Conservation (phyloP, 2,329 filamentous ascomycete species). For the Cladosporium sp. region DNA sequence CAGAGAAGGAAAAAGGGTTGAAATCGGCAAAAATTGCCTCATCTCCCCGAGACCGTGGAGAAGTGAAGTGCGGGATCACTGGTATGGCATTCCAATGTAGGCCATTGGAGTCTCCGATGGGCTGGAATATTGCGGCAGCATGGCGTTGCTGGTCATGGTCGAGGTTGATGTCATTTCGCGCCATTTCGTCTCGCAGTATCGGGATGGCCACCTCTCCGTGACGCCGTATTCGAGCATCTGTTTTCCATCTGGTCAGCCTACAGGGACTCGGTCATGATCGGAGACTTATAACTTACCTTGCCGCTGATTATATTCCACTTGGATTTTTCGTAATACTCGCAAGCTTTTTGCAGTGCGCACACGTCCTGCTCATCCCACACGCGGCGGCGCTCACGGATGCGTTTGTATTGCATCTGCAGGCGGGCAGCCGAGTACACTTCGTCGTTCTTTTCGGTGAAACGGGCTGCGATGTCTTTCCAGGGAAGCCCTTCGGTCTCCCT, state of each 20-base stretch:
- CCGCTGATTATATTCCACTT: slow-evolving; percentile 52
- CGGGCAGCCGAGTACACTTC: slow-evolving; percentile 49
- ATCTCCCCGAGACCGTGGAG: neutral
- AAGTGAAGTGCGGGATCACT: neutral
- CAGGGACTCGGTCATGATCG: too few relatives aligned
- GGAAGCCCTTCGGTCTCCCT: slow-evolving; percentile 51
- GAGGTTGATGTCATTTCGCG: slow-evolving; percentile 36
- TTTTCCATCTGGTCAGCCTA: slow-evolving; percentile 21
- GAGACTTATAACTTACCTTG: slow-evolving; percentile 37
- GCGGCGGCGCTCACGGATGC: slow-evolving; percentile 48
- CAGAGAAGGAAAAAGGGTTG: neutral
- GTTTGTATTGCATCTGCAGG: slow-evolving; percentile 53
- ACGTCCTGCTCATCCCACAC: slow-evolving; percentile 50
- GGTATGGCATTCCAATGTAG: slow-evolving; percentile 25
- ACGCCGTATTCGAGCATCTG: slow-evolving; percentile 52
- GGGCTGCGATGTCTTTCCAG: slow-evolving; percentile 52
- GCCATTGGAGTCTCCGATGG: slow-evolving; percentile 21
- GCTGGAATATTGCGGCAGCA: slow-evolving; percentile 24
- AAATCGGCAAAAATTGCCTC: neutral
- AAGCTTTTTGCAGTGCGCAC: slow-evolving; percentile 45
- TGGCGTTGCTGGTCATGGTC: slow-evolving; percentile 1
- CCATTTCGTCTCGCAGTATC: slow-evolving; percentile 50
- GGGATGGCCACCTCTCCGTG: slow-evolving; percentile 48
- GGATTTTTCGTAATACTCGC: slow-evolving; percentile 50
- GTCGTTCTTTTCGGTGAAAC: slow-evolving; percentile 46